Base-by-base conservation (phyloP, 495 filamentous ascomycete genomes). In the Collariella sp. region DNA sequence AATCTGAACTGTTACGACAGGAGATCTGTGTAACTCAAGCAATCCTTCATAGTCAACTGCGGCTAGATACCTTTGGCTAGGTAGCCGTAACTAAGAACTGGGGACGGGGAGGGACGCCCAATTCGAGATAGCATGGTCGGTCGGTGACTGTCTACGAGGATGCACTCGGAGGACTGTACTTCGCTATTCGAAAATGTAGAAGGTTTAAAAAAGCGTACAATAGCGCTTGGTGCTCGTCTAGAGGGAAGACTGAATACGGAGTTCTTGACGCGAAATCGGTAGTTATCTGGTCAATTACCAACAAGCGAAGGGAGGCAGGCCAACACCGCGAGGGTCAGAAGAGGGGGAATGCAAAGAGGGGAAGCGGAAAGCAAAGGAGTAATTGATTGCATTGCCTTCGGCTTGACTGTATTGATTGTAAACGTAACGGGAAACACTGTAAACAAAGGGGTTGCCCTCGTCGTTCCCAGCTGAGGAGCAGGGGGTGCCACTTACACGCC, bases 251-350 rank as follows among this genome's bases (percentile, higher is more conserved):
- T 31, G 19, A 7, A 52, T 56, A 56, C 56, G 46, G 56, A 55
- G 49, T 35, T 33, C 60, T 49, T 52, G 49, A 53, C 60, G 59
- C 56, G 53, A 49, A 39, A 56, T 35, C 52, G 46, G 41, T 35
- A 29, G 50, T 57, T 38, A 51, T 5, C 16, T 40, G 40, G 45
- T 44, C 46, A 47, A 46, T 54, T 52, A 41, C 22, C 20, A 46
- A 11, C 26, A 11, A 5, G 15, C 19, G 31, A 36, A 44, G 36
- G 2, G n/a, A n/a, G n/a, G n/a, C n/a, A n/a, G n/a, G n/a, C n/a
- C 16, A 46, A 35, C 7, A 39, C 26, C 6, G 16, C 18, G 26
- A 9, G 26, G 7, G 13, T n/a, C 12, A 15, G n/a, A 24, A 52
- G 43, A 52, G 5, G 12, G 5, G 31, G 13, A n/a, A 57, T 13